Evolutionary conservation across 225 moss, liverwort and hornwort genomes (phyloP), one percentile per base, ranked within the genome.

Genomic region (Pseudisothecium myosuroides): DNA sequence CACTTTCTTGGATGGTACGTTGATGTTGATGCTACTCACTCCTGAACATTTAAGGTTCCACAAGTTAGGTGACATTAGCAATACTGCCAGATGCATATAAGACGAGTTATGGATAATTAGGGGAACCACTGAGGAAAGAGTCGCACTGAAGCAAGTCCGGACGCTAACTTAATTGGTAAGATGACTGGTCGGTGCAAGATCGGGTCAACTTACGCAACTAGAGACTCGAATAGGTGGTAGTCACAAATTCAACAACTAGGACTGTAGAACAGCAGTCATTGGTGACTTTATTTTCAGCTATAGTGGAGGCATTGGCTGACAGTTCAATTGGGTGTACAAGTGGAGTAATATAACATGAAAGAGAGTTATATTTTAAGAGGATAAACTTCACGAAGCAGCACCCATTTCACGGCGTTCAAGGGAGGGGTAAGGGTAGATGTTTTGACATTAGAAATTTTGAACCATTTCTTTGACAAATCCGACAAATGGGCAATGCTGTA

Each of bases 1-100:
- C n/a, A 94, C 94, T 56, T 91, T 92, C 82, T 86, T 94, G 1
- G 64, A 16, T 5, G 89, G 62, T 4, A 90, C 89, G 61, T 89
- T 47, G 9, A 93, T 61, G 34, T 59, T 89, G 32, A 93, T 87
- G 34, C 90, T 82, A 27, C 9, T 76, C 3, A 92, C 91, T 17
- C 91, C 93, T 93, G 60, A 5, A 26, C 16, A 28, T 4, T 10
- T 19, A 1, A 32, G 4, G 26, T 6, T 13, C 11, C n/a, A 39
- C 20, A 31, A 84, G 31, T 2, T 54, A 2, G 4, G 2, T 13
- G 21, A 32, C 22, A 22, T 61, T 7, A 34, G 2, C 31, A 45
- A 32, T 1, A 28, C 27, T 7, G 4, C 17, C 11, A 17, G 17
- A 26, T 11, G 2, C 17, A 37, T 15, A 16, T 29, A 2, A 6